phyloP scores from a whole-genome alignment of 805 yeast species.

The Blastobotrys attinorum region DNA sequence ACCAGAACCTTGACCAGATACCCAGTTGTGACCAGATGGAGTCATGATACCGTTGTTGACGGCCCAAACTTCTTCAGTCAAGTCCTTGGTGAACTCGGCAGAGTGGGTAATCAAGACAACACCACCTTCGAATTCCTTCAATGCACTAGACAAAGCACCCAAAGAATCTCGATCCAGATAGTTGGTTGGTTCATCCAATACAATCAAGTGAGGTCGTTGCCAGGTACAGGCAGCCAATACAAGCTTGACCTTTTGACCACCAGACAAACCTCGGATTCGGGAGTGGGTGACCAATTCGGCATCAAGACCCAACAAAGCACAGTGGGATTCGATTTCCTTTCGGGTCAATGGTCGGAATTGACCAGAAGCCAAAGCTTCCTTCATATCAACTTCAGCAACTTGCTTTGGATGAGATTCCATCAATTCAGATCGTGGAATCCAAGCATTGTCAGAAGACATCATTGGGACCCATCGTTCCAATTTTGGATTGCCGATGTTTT shows the following conservation, averaged over 20 bases:
- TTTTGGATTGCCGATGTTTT: slow-evolving; percentile 92
- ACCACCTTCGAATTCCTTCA: slow-evolving; percentile 99
- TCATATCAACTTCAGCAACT: slow-evolving; percentile 99
- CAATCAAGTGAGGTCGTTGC: slow-evolving; percentile 99
- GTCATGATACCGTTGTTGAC: slow-evolving; percentile 97
- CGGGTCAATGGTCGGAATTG: slow-evolving; percentile 99
- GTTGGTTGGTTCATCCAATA: slow-evolving; percentile 99
- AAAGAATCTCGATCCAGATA: slow-evolving; percentile 98
- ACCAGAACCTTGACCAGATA: slow-evolving; percentile 99
- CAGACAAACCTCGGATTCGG: slow-evolving; percentile 99
- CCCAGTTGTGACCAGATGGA: slow-evolving; percentile 99
- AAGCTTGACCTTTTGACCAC: slow-evolving; percentile 99
- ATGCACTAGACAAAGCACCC: slow-evolving; percentile 98
- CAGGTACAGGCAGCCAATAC: slow-evolving; percentile 99
- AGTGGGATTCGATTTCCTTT: slow-evolving; percentile 99
- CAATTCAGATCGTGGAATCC: slow-evolving; percentile 99
- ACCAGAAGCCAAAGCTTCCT: slow-evolving; percentile 99
- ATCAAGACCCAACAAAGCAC: slow-evolving; percentile 97
- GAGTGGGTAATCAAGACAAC: slow-evolving; percentile 99
- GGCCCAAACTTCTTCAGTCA: slow-evolving; percentile 99
- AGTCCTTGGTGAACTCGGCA: slow-evolving; percentile 98
- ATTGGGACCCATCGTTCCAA: slow-evolving; percentile 99
- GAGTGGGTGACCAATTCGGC: slow-evolving; percentile 99
- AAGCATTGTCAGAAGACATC: slow-evolving; percentile 99
- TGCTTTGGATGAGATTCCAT: slow-evolving; percentile 96